Conservation (phyloP, 2,329 filamentous ascomycete species). For the Phaeomoniella chlamydospora region DNA sequence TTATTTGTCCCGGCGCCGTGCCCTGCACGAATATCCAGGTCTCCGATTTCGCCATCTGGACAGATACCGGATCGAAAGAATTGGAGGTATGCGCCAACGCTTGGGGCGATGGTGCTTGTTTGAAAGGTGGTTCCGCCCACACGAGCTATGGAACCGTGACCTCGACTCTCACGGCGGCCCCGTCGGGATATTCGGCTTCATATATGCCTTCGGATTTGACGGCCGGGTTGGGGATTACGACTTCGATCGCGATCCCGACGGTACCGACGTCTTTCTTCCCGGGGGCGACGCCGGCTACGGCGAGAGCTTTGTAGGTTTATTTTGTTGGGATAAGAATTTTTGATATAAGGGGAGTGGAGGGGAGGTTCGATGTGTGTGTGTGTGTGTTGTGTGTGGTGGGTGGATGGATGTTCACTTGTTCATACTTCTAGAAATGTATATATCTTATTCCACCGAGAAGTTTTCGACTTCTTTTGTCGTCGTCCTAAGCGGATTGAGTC, state of each 20-base stretch:
- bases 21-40: conserved; percentile 40
- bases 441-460: too few relatives aligned
- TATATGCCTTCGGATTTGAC: conserved; percentile 14
- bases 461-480: too few relatives aligned
- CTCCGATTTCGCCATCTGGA: conserved; percentile 33
- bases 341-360: too few relatives aligned
- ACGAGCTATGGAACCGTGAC: conserved; percentile 10
- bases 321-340: too few relatives aligned
- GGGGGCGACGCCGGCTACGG: conserved; percentile 12
- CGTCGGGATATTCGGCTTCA: conserved; percentile 14
- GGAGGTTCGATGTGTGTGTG: too few relatives aligned
- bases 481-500: too few relatives aligned
- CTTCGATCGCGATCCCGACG: conserved; percentile 15
- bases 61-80: conserved; percentile 16
- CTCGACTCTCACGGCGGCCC: conserved; percentile 12
- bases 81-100: conserved; percentile 33
- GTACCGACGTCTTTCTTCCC: conserved; percentile 17
- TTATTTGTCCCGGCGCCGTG: conserved; percentile 33
- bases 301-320: background rate
- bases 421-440: too few relatives aligned
- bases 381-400: too few relatives aligned
- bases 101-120: conserved; percentile 33
- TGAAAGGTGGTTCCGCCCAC: conserved; percentile 16
- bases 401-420: too few relatives aligned
- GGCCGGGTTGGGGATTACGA: conserved; percentile 12